Evolutionary conservation across 441 rosid genomes (phyloP).

Genomic region (Jatropha podagrica): DNA sequence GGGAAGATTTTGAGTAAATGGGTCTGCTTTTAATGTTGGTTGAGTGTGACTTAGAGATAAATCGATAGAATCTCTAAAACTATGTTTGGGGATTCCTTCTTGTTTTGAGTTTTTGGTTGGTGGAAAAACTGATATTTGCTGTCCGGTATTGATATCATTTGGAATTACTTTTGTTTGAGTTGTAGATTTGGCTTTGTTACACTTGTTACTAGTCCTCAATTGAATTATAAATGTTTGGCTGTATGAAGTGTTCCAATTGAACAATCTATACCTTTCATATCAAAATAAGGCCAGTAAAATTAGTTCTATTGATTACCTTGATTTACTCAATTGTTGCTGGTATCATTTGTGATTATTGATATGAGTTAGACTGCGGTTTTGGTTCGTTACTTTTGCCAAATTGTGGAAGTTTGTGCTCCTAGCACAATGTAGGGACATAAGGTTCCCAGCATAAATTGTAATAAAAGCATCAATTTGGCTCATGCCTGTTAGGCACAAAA

Average conservation of each 20-base stretch:
- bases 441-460: neutral
- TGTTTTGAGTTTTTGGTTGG: neutral
- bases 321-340: neutral
- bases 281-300: neutral
- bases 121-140: neutral
- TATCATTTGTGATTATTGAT: neutral
- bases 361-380: neutral
- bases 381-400: too few species aligned
- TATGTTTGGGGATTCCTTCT: neutral
- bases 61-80: neutral
- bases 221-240: neutral
- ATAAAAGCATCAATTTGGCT: neutral
- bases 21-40: conserved; percentile 8
- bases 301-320: neutral
- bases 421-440: neutral
- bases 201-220: neutral
- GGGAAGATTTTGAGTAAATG: neutral
- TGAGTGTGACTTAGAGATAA: neutral
- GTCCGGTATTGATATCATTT: neutral
- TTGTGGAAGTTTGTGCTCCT: neutral
- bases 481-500: neutral
- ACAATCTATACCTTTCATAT: too few species aligned
- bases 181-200: neutral
- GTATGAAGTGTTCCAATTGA: too few species aligned
- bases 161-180: neutral